Percentiles rank a stretch among this genome's conserved stretches.
Evolutionary conservation across 352 stramenopile genomes (phyloP).

Genomic region (Phytophthora gonapodyides): DNA sequence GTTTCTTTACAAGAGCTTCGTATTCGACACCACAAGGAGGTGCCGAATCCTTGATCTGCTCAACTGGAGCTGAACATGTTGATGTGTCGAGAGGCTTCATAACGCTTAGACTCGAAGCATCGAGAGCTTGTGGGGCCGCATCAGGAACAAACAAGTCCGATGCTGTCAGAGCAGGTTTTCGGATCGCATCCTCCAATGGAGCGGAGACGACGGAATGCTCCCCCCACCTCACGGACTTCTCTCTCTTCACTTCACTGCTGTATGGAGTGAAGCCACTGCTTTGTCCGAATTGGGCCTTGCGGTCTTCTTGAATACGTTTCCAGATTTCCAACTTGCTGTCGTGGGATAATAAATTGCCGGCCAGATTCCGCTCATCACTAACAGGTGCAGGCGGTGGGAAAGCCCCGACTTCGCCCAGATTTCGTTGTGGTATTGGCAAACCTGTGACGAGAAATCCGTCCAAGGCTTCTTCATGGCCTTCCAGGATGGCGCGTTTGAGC

Average conservation of each 20-base stretch:
- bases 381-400: constrained; percentile 2
- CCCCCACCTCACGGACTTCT: constrained; percentile 22
- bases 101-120: constrained; percentile 13
- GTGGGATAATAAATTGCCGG: constrained; percentile 41
- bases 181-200: constrained; percentile 8
- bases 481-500: constrained; percentile 25
- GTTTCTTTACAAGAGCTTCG: constrained; percentile 24
- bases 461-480: constrained; percentile 27
- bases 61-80: not conserved
- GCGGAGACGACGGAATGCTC: not conserved
- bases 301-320: constrained; percentile 63
- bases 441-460: constrained; percentile 25
- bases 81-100: constrained; percentile 15
- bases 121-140: constrained; percentile 6
- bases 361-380: not conserved
- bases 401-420: not conserved
- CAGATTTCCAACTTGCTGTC: constrained; percentile 67
- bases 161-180: constrained; percentile 22
- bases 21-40: constrained; percentile 10
- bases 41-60: constrained; percentile 4
- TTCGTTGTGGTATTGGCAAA: not conserved
- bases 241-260: constrained; percentile 5
- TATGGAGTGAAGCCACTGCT: constrained; percentile 5
- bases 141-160: constrained; percentile 15
- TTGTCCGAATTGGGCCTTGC: constrained; percentile 29